Conservation (phyloP, 441 rosid genomes). For the Dalechampia spathulata region DNA sequence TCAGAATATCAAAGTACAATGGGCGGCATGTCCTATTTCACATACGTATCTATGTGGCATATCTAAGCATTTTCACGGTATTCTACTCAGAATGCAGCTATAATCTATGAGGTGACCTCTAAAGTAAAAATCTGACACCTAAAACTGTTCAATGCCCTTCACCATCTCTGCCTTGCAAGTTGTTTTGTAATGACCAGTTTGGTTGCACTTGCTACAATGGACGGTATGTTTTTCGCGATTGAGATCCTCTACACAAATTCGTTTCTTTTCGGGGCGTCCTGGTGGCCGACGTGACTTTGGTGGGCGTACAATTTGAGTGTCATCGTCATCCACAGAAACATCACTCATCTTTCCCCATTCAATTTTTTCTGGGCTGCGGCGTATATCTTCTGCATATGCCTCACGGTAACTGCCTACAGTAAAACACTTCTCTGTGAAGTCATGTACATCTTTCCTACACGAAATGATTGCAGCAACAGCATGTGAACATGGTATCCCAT, state of each 20-base stretch:
- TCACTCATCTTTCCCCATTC: constrained; percentile 34
- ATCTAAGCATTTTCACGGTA: constrained; percentile 13
- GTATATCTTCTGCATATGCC: constrained; percentile 34
- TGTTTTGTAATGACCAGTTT: constrained; percentile 54
- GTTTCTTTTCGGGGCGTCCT: constrained; percentile 57
- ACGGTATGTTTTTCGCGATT: constrained; percentile 44
- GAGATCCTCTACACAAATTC: constrained; percentile 37
- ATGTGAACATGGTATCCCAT: constrained; percentile 59
- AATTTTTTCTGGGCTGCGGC: constrained; percentile 29
- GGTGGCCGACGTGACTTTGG: constrained; percentile 51
- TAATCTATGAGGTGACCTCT: constrained; percentile 6
- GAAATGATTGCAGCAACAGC: constrained; percentile 50
- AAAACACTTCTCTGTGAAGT: constrained; percentile 41
- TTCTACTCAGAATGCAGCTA: neutral
- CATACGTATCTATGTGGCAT: neutral
- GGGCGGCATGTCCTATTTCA: constrained; percentile 10
- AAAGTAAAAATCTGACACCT: constrained; percentile 14
- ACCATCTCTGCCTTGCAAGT: constrained; percentile 44
- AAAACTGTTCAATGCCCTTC: constrained; percentile 37
- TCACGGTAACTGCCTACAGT: constrained; percentile 38
- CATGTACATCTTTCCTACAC: constrained; percentile 34
- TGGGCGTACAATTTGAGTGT: constrained; percentile 31
- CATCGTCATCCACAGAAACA: constrained; percentile 18
- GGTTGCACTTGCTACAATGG: constrained; percentile 51
- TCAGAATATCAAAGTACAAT: neutral